Base-by-base conservation (phyloP, 1,139 yeast species). In the Scheffersomyces cryptocercus region DNA sequence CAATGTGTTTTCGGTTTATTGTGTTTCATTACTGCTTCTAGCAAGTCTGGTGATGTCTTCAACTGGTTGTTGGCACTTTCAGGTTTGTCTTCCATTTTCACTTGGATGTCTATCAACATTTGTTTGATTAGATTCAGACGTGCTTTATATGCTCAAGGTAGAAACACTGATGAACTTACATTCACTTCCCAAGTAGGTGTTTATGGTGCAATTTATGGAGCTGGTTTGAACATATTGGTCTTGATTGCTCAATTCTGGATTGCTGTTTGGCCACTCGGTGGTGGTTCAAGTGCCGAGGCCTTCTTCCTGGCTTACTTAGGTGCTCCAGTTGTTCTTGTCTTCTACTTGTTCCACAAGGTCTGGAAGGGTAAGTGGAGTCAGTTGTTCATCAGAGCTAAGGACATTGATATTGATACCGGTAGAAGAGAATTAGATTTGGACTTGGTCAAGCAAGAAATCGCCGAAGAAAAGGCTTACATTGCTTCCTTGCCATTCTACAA, bases 291-390 rank as follows among this genome's bases (percentile, higher is more conserved):
- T 45, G 75, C 72, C 11, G 47, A 54, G 13, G 61, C 56, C 30
- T 82, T 82, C 61, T 82, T 82, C 68, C 65, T 70, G 61, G 61
- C 72, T 40, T 82, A 81, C 59, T 62, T 82, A 53, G 82, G 85
- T 44, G 72, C 73, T 28, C 79, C 80, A 9, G 76, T 82, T 36
- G 75, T 79, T 50, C 36, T 81, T 8, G 68, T 64, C 8, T 73
- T 73, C 54, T 81, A 72, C 62, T 20, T 79, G 29, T 79, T 67
- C 29, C 84, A 77, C 64, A 81, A 81, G 66, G 6, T 78, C 30
- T 75, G 65, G 61, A 64, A 67, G n/a, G 72, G 68, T 44, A 74
- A 76, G 50, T 70, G 72, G 62, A 20, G 8, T 20, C 68, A 64
- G 38, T 54, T 77, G 6, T 61, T 58, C 43, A 67, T 65, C 45